Evolutionary conservation across 1,284 basidiomycete genomes (phyloP), one percentile per base, ranked within the genome.

Genomic region (Bondarzewia mesenterica): DNA sequence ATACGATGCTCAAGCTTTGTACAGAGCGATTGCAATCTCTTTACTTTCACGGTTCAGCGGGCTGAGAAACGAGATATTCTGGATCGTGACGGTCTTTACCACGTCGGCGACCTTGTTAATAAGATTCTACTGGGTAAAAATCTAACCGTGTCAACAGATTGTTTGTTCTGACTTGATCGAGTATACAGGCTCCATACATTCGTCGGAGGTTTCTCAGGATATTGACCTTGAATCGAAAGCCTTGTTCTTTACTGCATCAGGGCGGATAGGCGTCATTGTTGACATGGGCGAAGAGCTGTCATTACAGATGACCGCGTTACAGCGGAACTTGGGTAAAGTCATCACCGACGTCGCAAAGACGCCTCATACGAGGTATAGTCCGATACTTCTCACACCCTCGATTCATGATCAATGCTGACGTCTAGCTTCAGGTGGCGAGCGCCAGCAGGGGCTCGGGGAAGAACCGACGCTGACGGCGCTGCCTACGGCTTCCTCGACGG

Each of bases 401-500:
- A 5, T n/a, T n/a, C 16, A 45, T 46, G 32, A 39, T 36, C 52
- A 50, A 41, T 47, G 20, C 22, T 50, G 7, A 14, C 15, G 6
- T 40, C 18, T 27, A 10, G 5, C 25, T 26, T 3, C 40, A 90
- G 86, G 51, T 89, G 78, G 65, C 77, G 91, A 42, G 73, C 81
- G 2, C 84, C 85, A 1, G 77, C 76, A 48, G 75, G 70, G 46
- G 68, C 66, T 41, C 58, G 74, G 56, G 74, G 83, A 52, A 65
- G 73, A 47, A 73, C 77, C 58, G 77, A 81, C 61, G 67, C 75
- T 46, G 76, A 86, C 52, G 55, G 65, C 43, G 60, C 71, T 14
- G 71, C 78, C 16, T 65, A 76, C 60, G 93, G 93, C 2, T 93
- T 96, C 71, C 71, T 96, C 23, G 93, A 97, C 57, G 93, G 93